Percentiles rank a stretch among this genome's conserved stretches.
Conservation (phyloP, 495 filamentous ascomycete species). For the Penicillium pulvis region DNA sequence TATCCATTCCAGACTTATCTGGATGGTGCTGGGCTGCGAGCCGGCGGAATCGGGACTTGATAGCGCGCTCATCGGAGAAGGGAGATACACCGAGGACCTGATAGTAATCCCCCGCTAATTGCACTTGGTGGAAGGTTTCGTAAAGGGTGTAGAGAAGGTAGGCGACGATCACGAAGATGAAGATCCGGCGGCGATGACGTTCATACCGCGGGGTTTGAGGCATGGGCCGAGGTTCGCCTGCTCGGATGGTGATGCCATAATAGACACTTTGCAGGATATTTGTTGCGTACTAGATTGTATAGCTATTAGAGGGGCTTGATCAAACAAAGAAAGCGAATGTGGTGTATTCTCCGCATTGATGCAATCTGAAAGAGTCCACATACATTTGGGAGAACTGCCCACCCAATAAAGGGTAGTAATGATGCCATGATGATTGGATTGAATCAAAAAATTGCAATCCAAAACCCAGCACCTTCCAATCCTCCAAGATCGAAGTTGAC, state of each 20-base stretch:
- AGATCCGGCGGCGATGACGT: constrained; percentile 76
- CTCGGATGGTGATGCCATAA: constrained; percentile 88
- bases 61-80: constrained; percentile 66
- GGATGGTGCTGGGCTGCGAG: constrained; percentile 86
- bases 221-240: constrained; percentile 78
- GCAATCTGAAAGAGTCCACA: constrained; percentile 26
- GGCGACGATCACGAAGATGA: constrained; percentile 73
- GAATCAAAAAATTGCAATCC: not conserved
- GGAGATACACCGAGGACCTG: constrained; percentile 67
- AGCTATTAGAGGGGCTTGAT: not conserved
- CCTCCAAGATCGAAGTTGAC: not conserved
- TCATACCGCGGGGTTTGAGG: constrained; percentile 69
- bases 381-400: constrained; percentile 79
- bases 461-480: not conserved
- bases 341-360: constrained; percentile 9
- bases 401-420: constrained; percentile 76
- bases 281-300: constrained; percentile 64
- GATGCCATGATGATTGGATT: constrained; percentile 28
- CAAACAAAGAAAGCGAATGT: not conserved
- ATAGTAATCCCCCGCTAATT: constrained; percentile 74
- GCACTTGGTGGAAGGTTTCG: constrained; percentile 83
- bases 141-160: constrained; percentile 95
- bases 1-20: constrained; percentile 65
- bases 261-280: constrained; percentile 77
- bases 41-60: constrained; percentile 84